Evolutionary conservation across 2,329 filamentous ascomycete genomes (phyloP).

Genomic region (Cytospora piceicola): DNA sequence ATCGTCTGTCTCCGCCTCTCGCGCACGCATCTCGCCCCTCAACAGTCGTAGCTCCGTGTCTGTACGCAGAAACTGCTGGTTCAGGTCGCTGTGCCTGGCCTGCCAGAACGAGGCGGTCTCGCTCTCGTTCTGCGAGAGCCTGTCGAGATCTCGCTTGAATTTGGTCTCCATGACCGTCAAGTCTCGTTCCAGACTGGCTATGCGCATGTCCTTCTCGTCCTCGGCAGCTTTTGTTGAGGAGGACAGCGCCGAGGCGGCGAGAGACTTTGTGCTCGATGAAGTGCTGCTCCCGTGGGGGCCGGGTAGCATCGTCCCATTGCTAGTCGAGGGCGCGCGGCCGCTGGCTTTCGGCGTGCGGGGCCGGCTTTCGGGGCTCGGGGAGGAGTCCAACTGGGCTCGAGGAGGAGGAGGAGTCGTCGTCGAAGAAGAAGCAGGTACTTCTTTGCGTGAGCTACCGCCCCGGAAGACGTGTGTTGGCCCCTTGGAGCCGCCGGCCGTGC

Average conservation of each 20-base stretch:
- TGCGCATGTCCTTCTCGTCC: slow-evolving; percentile 55
- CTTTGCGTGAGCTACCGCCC: slow-evolving; percentile 20
- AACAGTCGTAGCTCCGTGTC: slow-evolving; percentile 59
- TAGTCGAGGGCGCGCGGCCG: not conserved
- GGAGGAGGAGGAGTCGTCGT: too few relatives aligned
- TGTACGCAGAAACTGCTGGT: slow-evolving; percentile 55
- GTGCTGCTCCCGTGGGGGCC: slow-evolving; percentile 22
- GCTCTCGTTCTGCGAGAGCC: slow-evolving; percentile 57
- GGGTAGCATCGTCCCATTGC: not conserved
- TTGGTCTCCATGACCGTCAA: slow-evolving; percentile 56
- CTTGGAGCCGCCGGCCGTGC: slow-evolving; percentile 14
- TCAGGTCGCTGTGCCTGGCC: slow-evolving; percentile 55
- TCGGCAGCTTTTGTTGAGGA: slow-evolving; percentile 37
- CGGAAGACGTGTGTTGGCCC: slow-evolving; percentile 23
- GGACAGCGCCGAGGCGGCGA: slow-evolving; percentile 26
- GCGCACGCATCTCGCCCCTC: slow-evolving; percentile 52
- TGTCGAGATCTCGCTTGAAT: slow-evolving; percentile 58
- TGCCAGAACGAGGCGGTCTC: slow-evolving; percentile 63
- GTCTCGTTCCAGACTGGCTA: slow-evolving; percentile 57
- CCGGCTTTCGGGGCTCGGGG: slow-evolving; percentile 24
- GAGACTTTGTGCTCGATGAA: slow-evolving; percentile 14
- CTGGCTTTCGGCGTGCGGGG: slow-evolving; percentile 15
- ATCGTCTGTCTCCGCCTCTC: slow-evolving; percentile 52
- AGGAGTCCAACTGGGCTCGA: slow-evolving; percentile 19
- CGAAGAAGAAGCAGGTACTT: slow-evolving; percentile 8